Base-by-base conservation (phyloP, 192 early-diverging fungal species). In the Backusella tarrabulga region DNA sequence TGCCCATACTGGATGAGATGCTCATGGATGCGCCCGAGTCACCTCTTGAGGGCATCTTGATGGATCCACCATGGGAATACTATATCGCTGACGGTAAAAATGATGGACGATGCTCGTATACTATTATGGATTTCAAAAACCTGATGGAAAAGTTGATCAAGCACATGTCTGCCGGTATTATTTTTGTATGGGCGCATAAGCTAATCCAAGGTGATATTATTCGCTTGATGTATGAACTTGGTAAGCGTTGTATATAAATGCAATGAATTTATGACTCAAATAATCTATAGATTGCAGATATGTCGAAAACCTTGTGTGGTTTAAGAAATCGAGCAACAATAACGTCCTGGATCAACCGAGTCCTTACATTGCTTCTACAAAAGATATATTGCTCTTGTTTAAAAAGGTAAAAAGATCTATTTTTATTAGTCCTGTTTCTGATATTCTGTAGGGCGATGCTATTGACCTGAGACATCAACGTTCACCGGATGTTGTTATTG, bases 281-380 rank as follows among this genome's bases (percentile, higher is more conserved):
- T 3, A 32, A 3, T 32, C 32, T 32, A 32, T 32, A 32, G 87
- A 84, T 17, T 90, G 86, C 71, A 83, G 80, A 71, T 90, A 90
- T 73, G 87, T 90, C 7, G 88, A 90, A 73, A 90, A 90, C 67
- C 76, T 90, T 50, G 85, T 88, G 12, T 90, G 88, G 88, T 90
- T 87, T 79, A 88, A 88, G 68, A 85, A 85, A 38, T 79, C 84
- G 0, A 32, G 87, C 42, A 86, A 85, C 74, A 87, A 90, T 44
- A 42, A 78, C 3, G 75, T 71, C 9, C 42, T 86, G 29, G 80
- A 84, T 52, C 83, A 80, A 19, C 83, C 87, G 0, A 85, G 79
- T 2, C 88, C 88, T 1, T 88, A 86, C 71, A 84, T 90, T 36
- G 76, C 86, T 8, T 78, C 84, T 6, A 77, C 87, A 34, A 90